These are phyloP conservation scores for Coemansia sp. DNA, from an alignment of 192 early-diverging fungal species.

Conservation along the genomic window DNA sequence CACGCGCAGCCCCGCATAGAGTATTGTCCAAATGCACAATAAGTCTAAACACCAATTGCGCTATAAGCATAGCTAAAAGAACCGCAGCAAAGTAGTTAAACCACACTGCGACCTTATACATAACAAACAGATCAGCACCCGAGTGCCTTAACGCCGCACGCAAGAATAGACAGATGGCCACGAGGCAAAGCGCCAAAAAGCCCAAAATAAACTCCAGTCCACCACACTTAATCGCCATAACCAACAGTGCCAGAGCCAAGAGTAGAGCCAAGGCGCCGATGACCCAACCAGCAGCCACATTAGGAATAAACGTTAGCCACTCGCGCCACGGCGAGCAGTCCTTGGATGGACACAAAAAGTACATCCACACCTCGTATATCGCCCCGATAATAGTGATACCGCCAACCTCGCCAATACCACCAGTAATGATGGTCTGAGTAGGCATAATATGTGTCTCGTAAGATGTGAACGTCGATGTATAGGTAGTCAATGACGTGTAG, in stretches of 20 bases:
- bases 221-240: constrained; percentile 51
- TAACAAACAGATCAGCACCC: constrained; percentile 27
- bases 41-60: constrained; percentile 49
- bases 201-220: constrained; percentile 49
- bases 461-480: constrained; percentile 36
- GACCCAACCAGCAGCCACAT: constrained; percentile 47
- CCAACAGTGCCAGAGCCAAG: constrained; percentile 32
- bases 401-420: constrained; percentile 45
- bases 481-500: constrained; percentile 34
- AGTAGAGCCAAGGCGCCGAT: constrained; percentile 43
- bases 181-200: constrained; percentile 37
- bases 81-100: constrained; percentile 53
- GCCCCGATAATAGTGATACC: constrained; percentile 37
- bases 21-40: constrained; percentile 50
- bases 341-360: constrained; percentile 47
- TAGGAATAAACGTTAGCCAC: constrained; percentile 57
- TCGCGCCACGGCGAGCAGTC: constrained; percentile 52
- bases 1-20: constrained; percentile 29
- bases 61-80: constrained; percentile 33
- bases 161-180: constrained; percentile 42
- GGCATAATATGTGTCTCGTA: constrained; percentile 33
- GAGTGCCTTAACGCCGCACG: constrained; percentile 32
- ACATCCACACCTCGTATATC: constrained; percentile 55
- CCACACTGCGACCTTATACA: constrained; percentile 52
- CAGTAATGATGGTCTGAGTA: constrained; percentile 30